phyloP scores from a whole-genome alignment of 2,329 filamentous ascomycete species.

The Aureobasidium sp. region DNA sequence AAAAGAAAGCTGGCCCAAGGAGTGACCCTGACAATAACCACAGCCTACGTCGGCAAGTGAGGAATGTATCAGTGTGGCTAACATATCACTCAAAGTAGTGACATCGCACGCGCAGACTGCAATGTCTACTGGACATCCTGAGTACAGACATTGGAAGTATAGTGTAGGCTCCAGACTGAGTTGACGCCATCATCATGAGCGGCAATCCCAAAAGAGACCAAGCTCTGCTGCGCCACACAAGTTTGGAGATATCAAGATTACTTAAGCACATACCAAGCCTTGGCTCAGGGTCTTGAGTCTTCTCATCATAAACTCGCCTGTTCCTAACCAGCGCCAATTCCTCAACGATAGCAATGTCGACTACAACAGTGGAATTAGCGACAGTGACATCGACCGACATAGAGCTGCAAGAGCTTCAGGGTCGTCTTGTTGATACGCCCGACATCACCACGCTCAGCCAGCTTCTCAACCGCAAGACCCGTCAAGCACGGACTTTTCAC shows the following conservation, averaged over 20 bases:
- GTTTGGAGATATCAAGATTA: not conserved
- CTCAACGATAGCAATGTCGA: not conserved
- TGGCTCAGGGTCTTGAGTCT: not conserved
- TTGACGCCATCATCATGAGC: no score
- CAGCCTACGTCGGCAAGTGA: no score
- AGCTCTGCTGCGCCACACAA: not conserved
- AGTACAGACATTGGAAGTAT: no score
- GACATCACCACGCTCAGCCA: not conserved
- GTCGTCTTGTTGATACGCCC: not conserved
- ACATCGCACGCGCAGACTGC: no score
- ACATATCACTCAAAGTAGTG: no score
- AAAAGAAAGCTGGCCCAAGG: no score
- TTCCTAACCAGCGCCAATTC: not conserved
- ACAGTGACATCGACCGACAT: not conserved
- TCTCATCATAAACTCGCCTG: not conserved
- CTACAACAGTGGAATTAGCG: not conserved
- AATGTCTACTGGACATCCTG: no score
- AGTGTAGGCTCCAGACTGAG: no score
- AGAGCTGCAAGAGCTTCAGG: not conserved
- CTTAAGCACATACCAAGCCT: not conserved
- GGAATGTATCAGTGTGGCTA: no score
- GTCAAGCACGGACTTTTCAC: not conserved
- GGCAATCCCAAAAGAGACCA: not conserved
- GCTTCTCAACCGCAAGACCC: not conserved
- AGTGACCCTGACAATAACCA: no score